These are phyloP conservation scores for Wallacemonas rigidus DNA, from an alignment of 208 protist species.

Conservation along the genomic window DNA sequence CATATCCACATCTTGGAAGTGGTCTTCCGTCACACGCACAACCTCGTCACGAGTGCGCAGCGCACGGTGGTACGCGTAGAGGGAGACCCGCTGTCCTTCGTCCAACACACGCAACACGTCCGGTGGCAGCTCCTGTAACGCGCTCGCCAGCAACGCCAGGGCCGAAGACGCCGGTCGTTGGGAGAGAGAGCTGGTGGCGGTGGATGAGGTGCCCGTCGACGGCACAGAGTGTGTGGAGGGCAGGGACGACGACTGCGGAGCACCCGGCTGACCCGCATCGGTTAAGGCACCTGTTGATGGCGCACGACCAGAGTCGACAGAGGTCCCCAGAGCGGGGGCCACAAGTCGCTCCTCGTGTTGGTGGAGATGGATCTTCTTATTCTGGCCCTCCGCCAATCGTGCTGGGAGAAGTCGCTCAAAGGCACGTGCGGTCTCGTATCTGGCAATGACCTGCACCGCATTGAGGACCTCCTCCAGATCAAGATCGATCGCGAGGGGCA, in stretches of 20 bases:
- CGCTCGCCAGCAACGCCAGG: slow-evolving; percentile 31
- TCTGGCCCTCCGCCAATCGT: neutral
- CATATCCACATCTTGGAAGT: slow-evolving; percentile 86
- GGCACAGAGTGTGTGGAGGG: neutral
- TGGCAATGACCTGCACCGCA: slow-evolving; percentile 62
- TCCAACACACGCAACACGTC: slow-evolving; percentile 56
- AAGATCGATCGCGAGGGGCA: slow-evolving; percentile 79
- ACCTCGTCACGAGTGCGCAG: slow-evolving; percentile 80
- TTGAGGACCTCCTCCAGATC: slow-evolving; percentile 68
- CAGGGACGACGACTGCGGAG: neutral
- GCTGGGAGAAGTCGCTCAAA: slow-evolving; percentile 52
- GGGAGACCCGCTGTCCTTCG: slow-evolving; percentile 52
- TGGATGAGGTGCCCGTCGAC: slow-evolving; percentile 12
- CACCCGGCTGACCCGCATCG: neutral
- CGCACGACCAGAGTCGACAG: no score
- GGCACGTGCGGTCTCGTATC: slow-evolving; percentile 72
- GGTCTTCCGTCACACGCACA: slow-evolving; percentile 74
- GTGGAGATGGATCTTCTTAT: neutral
- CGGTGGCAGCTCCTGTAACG: slow-evolving; percentile 69
- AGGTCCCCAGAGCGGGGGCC: no score
- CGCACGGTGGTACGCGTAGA: slow-evolving; percentile 70
- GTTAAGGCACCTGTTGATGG: neutral
- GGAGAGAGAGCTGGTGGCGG: neutral
- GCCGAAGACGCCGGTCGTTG: slow-evolving; percentile 3
- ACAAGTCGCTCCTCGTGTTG: neutral